Evolutionary conservation across 805 yeast species (phyloP).

Genomic region (Candida golubevii): DNA sequence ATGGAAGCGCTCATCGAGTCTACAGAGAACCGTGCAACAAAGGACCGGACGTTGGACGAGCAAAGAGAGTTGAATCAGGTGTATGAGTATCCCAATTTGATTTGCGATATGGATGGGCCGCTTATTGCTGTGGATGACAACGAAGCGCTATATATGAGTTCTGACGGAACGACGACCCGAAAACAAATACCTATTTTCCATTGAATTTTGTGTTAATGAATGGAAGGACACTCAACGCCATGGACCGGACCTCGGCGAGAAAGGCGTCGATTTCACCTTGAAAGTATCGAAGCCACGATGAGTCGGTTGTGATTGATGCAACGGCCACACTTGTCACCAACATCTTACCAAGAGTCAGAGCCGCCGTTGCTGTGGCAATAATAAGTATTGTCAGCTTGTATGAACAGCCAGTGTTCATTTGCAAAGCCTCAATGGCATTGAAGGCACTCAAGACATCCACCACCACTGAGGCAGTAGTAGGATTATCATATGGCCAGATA

Average conservation of each 20-base stretch:
- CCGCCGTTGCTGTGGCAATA: slow-evolving; percentile 4
- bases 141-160: slow-evolving; percentile 27
- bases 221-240: not conserved
- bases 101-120: slow-evolving; percentile 76
- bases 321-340: slow-evolving; percentile 9
- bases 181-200: slow-evolving; percentile 17
- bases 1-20: slow-evolving; percentile 18
- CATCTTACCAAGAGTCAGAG: slow-evolving; percentile 11
- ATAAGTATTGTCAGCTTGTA: slow-evolving; percentile 6
- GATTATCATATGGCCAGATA: slow-evolving; percentile 90
- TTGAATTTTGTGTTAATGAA: not conserved
- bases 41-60: slow-evolving; percentile 66
- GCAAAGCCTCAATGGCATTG: slow-evolving; percentile 58
- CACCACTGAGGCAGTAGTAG: slow-evolving; percentile 56
- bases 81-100: slow-evolving; percentile 73
- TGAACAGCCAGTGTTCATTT: slow-evolving; percentile 10
- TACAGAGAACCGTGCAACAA: slow-evolving; percentile 8
- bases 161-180: slow-evolving; percentile 27
- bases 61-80: slow-evolving; percentile 65
- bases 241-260: not conserved
- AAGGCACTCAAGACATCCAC: slow-evolving; percentile 59
- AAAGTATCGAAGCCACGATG: slow-evolving; percentile 4
- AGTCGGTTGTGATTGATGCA: slow-evolving; percentile 1
- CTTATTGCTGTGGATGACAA: slow-evolving; percentile 65
- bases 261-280: slow-evolving; percentile 4